Evolutionary conservation across 129 eudicot genomes (phyloP), one percentile per base, ranked within the genome.

Genomic region (Flaveria ramosissima): DNA sequence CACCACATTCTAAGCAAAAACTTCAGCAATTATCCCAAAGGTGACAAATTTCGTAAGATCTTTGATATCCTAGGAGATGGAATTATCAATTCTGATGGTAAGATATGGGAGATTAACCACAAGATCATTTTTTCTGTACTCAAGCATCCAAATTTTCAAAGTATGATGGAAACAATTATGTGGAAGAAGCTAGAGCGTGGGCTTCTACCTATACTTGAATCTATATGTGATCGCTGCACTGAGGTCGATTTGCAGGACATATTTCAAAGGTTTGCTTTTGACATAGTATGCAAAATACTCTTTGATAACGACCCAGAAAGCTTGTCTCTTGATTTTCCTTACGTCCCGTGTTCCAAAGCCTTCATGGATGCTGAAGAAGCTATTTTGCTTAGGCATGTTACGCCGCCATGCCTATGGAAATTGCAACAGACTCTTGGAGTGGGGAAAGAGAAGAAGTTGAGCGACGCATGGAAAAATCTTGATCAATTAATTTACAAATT

Each of bases 231-330:
- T 23, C 6, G 10, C 5, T 78, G 75, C n/a, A 45, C 11, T 2
- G 78, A 53, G 61, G 55, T 85, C 24, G 90, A 88, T 76, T 42
- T 85, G 77, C 85, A 88, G 16, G 88, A 88, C 1, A 30, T 88
- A 11, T 73, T 83, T 64, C 88, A 88, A 46, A 77, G 90, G 68
- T 77, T 85, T 26, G 47, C 85, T 7, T 85, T 85, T 79, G 88
- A 88, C 77, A 52, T 24, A 0, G 30, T 68, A 9, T 85, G 78
- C 26, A 61, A 12, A 6, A 14, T 83, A 39, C 48, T 86, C 24
- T 30, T 78, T 1, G 89, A 78, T 8, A 6, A 71, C 14, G 92
- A 88, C 36, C 88, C 77, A 0, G 7, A 52, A 14, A 61, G 87
- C 51, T 72, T 85, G 19, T 81, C 84, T 10, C 48, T 43, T 19